Base-by-base conservation (phyloP, 2,329 filamentous ascomycete species). In the Pseudophaeomoniella oleicola region DNA sequence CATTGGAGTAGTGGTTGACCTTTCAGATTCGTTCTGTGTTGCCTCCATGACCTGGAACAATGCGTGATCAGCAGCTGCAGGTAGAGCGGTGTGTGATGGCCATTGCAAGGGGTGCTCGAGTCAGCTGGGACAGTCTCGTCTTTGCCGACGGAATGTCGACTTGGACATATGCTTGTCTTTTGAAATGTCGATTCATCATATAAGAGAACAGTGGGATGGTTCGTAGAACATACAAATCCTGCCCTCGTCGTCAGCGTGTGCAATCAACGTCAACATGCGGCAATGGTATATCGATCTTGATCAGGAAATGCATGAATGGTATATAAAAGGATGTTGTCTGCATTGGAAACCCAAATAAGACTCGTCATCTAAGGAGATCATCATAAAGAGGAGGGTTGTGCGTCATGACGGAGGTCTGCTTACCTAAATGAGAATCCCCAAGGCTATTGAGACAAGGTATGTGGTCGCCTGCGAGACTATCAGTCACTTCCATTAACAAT, bases 111-210 rank as follows among this genome's bases (percentile, higher is more conserved):
- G 10, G 22, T 14, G 6, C 16, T 17, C 16, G 17, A 14, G 31
- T 50, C 47, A 50, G 47, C 38, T 36, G 30, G 58, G 64, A 69
- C 59, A 56, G 54, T 64, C 47, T 71, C 68, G 63, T 71, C 68
- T 63, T 62, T 39, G 53, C 51, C 52, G 50, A 51, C 52, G 46
- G 43, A 35, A 52, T 51, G 51, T 50, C 47, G 46, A 75, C 85
- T 92, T 78, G 71, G 85, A 92, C 84, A 92, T 92, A 92, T 92
- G 84, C 84, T 92, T 92, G 85, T 92, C 84, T 75, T 76, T 79
- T 67, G 72, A 70, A 66, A 69, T 73, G 79, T 85, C 74, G 62
- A 69, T 71, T 90, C 83, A 90, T 90, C 84, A 90, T 75, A 52
- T 50, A 60, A 58, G 51, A 13, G 5, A 27, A 22, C 27, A 29